Conservation (phyloP, 106 monocot genomes). For the Allium cepa region DNA sequence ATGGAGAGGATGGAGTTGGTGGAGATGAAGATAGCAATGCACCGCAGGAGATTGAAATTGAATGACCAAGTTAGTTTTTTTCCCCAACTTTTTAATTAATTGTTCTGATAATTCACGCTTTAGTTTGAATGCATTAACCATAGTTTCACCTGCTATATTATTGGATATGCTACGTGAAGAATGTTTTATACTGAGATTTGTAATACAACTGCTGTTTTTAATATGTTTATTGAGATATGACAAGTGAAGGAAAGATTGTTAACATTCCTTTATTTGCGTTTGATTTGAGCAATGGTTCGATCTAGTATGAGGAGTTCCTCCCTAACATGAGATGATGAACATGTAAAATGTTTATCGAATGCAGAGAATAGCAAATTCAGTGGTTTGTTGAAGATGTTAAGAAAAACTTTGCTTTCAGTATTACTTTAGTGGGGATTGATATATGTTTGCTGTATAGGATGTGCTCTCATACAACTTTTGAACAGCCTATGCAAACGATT, state of each 20-base stretch:
- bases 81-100: not conserved
- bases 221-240: not conserved
- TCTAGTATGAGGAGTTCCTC: no score
- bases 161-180: not conserved
- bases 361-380: no score
- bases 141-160: not conserved
- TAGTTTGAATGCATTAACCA: not conserved
- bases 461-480: no score
- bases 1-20: slow-evolving; percentile 15
- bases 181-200: not conserved
- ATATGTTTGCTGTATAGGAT: no score
- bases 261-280: not conserved
- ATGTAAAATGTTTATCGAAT: no score
- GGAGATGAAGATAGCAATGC: slow-evolving; percentile 28
- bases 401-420: no score
- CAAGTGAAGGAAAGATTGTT: not conserved
- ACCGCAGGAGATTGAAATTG: slow-evolving; percentile 79
- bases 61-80: slow-evolving; percentile 31
- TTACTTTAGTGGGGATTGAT: no score
- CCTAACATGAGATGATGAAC: no score
- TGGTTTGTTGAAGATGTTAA: no score
- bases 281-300: no score
- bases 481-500: no score
- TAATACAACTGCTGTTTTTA: not conserved
- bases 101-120: not conserved